These are phyloP conservation scores for Xylaria sp. DNA, from an alignment of 495 filamentous ascomycete genomes.

Conservation along the genomic window DNA sequence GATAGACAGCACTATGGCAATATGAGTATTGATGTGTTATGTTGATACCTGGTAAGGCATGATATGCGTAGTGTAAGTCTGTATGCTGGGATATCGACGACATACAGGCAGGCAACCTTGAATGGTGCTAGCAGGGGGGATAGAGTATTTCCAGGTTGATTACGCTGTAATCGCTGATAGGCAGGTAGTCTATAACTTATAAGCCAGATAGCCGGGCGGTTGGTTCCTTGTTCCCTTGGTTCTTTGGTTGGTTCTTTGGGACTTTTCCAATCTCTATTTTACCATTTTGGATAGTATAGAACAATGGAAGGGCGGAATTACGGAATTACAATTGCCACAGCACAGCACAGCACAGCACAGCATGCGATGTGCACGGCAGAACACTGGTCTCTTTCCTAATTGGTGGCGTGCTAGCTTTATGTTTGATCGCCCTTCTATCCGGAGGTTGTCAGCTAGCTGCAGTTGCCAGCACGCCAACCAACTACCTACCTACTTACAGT, in stretches of 20 bases:
- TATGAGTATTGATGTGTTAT: background rate
- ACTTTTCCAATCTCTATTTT: background rate
- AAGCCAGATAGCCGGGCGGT: background rate
- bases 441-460: background rate
- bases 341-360: background rate
- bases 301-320: background rate
- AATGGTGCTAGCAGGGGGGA: background rate
- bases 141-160: background rate
- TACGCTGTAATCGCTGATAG: conserved; percentile 8
- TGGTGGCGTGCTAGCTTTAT: conserved; percentile 5
- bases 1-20: background rate
- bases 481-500: no score
- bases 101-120: background rate
- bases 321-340: conserved; percentile 15
- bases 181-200: conserved; percentile 2
- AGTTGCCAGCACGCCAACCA: conserved; percentile 11
- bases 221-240: background rate
- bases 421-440: conserved; percentile 6
- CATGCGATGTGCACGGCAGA: background rate
- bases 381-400: background rate
- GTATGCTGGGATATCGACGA: no score
- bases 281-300: no score
- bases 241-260: background rate
- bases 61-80: no score
- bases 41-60: background rate